Base-by-base conservation (phyloP, 2,329 filamentous ascomycete species). In the Neofusicoccum ribis region DNA sequence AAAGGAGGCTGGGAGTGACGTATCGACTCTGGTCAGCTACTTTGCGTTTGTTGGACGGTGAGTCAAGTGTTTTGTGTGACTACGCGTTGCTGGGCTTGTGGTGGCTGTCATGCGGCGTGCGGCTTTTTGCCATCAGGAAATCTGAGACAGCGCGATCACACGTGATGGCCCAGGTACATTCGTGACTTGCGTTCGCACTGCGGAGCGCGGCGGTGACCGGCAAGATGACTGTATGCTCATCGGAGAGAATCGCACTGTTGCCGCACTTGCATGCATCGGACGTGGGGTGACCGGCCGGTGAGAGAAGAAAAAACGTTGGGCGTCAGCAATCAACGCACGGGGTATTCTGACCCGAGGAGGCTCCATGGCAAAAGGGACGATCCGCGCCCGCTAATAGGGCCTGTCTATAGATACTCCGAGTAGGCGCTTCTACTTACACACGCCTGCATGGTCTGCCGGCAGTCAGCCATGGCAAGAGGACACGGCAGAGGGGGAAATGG, bases 71-170 rank as follows among this genome's bases (percentile, higher is more conserved):
- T 44, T 20, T 41, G 39, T 20, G 9, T 47, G 41, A 47, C 56
- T 23, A 31, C 41, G 56, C 43, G 43, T 46, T 31, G 27, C 27
- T 7, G 27, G 27, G 47, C 50, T 39, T 15, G 15, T 11, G 27
- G 12, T 15, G 14, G 39, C 54, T 59, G 54, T 59, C 54, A 34
- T 46, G 52, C 52, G 52, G 12, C 11, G 11, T 50, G 14, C 44
- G 44, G 44, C 27, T 34, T 44, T 31, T 46, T 47, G 12, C 15
- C 41, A 15, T 44, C 15, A n/a, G 56, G 15, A n/a, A 31, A 37
- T 47, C 56, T 27, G 39, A 60, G 56, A 60, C 56, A 60, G 6
- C 11, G 37, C 11, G 20, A 37, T n/a, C 56, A 36, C 56, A 60
- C 56, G 56, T 60, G 56, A 60, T 46, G 39, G 5, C 31, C 9